These are phyloP conservation scores for Artomyces pyxidatus DNA, from an alignment of 768 basidiomycete species.

Conservation along the genomic window DNA sequence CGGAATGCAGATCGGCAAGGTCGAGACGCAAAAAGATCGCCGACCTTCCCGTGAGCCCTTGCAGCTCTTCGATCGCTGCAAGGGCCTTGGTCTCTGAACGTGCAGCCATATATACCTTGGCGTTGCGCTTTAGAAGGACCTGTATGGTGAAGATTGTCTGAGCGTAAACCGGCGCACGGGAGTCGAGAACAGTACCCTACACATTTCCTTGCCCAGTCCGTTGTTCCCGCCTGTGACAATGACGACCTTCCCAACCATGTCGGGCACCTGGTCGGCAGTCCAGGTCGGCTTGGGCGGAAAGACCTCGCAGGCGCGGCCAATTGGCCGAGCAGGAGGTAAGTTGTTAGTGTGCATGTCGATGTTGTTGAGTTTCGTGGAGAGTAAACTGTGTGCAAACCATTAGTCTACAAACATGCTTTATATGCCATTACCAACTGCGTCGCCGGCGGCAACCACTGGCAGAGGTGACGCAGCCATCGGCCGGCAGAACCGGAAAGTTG, in stretches of 20 bases:
- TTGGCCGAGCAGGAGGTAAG: too few species aligned
- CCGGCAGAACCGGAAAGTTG: too few species aligned
- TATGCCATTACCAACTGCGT: too few species aligned
- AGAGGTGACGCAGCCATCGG: too few species aligned
- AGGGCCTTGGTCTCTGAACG: not conserved
- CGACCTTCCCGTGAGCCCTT: not conserved
- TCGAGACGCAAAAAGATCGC: constrained; percentile 7
- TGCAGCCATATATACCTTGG: constrained; percentile 11
- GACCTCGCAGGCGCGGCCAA: too few species aligned
- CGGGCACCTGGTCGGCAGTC: constrained; percentile 1
- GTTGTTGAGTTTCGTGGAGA: too few species aligned
- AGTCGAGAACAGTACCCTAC: not conserved
- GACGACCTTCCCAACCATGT: constrained; percentile 2
- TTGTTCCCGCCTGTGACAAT: constrained; percentile 6
- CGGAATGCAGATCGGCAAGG: not conserved
- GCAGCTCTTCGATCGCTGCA: constrained; percentile 4
- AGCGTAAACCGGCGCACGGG: not conserved
- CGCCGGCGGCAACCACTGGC: too few species aligned
- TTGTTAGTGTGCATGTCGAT: too few species aligned
- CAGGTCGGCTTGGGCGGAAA: constrained; percentile 6
- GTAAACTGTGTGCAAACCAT: too few species aligned
- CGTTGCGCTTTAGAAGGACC: constrained; percentile 6
- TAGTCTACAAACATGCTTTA: too few species aligned
- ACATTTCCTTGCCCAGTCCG: constrained; percentile 10
- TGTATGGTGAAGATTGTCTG: not conserved